Evolutionary conservation across 1,284 basidiomycete genomes (phyloP).

Genomic region (Sutorius eximius): DNA sequence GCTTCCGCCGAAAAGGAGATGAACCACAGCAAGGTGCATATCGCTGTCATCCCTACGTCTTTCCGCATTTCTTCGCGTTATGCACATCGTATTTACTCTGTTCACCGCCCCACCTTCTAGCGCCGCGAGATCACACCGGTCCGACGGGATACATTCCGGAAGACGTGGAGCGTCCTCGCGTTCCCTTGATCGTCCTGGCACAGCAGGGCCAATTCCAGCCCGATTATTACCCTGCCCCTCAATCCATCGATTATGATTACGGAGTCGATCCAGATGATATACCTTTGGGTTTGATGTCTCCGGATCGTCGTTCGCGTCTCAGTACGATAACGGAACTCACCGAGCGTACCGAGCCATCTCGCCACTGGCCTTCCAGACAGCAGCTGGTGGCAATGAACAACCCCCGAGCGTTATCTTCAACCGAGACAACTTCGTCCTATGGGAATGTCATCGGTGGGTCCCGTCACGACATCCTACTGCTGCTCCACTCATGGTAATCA

Average conservation of each 20-base stretch:
- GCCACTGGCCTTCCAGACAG: conserved; percentile 43
- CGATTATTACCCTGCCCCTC: conserved; percentile 31
- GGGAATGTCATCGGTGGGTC: conserved; percentile 58
- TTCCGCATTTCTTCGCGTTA: conserved; percentile 3
- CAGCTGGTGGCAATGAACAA: conserved; percentile 40
- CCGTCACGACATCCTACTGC: background rate
- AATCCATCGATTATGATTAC: conserved; percentile 19
- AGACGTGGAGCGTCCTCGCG: conserved; percentile 40
- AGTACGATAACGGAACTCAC: conserved; percentile 67
- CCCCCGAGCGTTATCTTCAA: conserved; percentile 40
- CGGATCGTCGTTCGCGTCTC: conserved; percentile 37
- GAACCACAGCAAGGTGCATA: conserved; percentile 39
- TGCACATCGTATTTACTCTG: conserved; percentile 16
- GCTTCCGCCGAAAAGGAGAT: conserved; percentile 33
- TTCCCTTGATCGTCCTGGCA: conserved; percentile 56
- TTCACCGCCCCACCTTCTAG: conserved; percentile 16
- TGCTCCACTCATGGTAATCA: conserved; percentile 4
- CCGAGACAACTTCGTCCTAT: conserved; percentile 57
- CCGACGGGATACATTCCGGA: conserved; percentile 17
- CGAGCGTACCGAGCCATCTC: conserved; percentile 59
- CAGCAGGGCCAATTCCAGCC: conserved; percentile 46
- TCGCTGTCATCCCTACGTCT: conserved; percentile 19
- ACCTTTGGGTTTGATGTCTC: conserved; percentile 23
- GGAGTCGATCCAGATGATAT: conserved; percentile 20
- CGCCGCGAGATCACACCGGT: conserved; percentile 5